Conservation (phyloP, 1,284 basidiomycete species). For the Tylopilus sp. region DNA sequence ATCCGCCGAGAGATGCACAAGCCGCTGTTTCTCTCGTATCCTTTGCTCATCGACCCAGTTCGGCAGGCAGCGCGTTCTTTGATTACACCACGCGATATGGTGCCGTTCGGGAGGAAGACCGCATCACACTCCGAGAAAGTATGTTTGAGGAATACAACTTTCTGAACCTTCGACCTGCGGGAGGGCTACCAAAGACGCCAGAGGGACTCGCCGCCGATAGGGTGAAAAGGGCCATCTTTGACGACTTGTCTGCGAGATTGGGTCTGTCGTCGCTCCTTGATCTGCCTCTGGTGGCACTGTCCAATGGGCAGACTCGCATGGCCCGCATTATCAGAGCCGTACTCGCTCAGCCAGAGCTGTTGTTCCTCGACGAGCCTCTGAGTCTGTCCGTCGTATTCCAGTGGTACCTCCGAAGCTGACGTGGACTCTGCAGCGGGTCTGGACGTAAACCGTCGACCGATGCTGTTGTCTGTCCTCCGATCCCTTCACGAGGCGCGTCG, state of each 20-base stretch:
- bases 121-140: slow-evolving; percentile 65
- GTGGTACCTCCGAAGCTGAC: slow-evolving; percentile 1
- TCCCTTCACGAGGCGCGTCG: slow-evolving; percentile 50
- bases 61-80: slow-evolving; percentile 72
- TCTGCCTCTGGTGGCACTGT: slow-evolving; percentile 77
- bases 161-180: slow-evolving; percentile 29
- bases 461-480: slow-evolving; percentile 57
- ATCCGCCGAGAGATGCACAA: slow-evolving; percentile 42
- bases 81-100: slow-evolving; percentile 92
- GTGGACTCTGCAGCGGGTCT: slow-evolving; percentile 58
- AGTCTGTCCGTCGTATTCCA: slow-evolving; percentile 41
- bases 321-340: slow-evolving; percentile 83
- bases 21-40: slow-evolving; percentile 62
- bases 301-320: slow-evolving; percentile 89
- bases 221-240: slow-evolving; percentile 39
- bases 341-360: slow-evolving; percentile 62
- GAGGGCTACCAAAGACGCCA: slow-evolving; percentile 19
- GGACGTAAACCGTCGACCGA: slow-evolving; percentile 56
- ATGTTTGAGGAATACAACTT: slow-evolving; percentile 55
- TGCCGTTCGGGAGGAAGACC: slow-evolving; percentile 78
- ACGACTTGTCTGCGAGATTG: slow-evolving; percentile 50
- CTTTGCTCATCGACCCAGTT: slow-evolving; percentile 62
- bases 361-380: slow-evolving; percentile 84
- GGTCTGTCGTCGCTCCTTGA: slow-evolving; percentile 65
- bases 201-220: slow-evolving; percentile 17